Evolutionary conservation across 1,284 basidiomycete genomes (phyloP).

Genomic region (Mycosarcoma mackinlayi): DNA sequence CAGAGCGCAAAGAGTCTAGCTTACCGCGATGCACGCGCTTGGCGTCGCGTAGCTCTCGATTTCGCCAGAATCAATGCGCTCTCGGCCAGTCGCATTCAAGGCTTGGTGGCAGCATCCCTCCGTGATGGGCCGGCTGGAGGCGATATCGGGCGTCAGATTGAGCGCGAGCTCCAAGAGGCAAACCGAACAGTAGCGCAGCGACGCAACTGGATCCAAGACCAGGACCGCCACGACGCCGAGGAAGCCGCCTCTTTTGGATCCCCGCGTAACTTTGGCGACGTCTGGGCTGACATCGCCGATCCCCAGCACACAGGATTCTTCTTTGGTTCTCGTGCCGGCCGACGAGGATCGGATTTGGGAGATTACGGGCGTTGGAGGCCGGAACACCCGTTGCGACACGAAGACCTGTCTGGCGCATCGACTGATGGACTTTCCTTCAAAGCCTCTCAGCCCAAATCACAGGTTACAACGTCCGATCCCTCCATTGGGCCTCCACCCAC

Average conservation of each 20-base stretch:
- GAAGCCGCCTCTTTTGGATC: slow-evolving; percentile 1
- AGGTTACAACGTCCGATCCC: too few relatives aligned
- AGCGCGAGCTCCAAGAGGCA: slow-evolving; percentile 43
- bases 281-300: slow-evolving; percentile 22
- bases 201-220: slow-evolving; percentile 28
- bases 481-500: neutral
- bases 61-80: slow-evolving; percentile 47
- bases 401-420: slow-evolving; percentile 7
- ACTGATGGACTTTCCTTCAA: slow-evolving; percentile 11
- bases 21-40: slow-evolving; percentile 40
- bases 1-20: slow-evolving; percentile 32
- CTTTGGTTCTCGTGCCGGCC: slow-evolving; percentile 24
- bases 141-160: slow-evolving; percentile 34
- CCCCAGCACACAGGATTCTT: slow-evolving; percentile 19
- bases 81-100: slow-evolving; percentile 31
- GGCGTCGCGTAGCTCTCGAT: slow-evolving; percentile 46
- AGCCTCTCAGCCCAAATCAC: slow-evolving; percentile 7
- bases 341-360: slow-evolving; percentile 15
- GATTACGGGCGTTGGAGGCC: slow-evolving; percentile 11
- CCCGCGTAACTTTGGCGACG: slow-evolving; percentile 10
- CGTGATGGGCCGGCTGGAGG: slow-evolving; percentile 26
- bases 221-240: slow-evolving; percentile 24
- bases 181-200: slow-evolving; percentile 27
- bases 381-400: slow-evolving; percentile 6
- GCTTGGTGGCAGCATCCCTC: slow-evolving; percentile 25